These are phyloP conservation scores for Myxozyma neotropica DNA, from an alignment of 805 yeast species.

Conservation along the genomic window DNA sequence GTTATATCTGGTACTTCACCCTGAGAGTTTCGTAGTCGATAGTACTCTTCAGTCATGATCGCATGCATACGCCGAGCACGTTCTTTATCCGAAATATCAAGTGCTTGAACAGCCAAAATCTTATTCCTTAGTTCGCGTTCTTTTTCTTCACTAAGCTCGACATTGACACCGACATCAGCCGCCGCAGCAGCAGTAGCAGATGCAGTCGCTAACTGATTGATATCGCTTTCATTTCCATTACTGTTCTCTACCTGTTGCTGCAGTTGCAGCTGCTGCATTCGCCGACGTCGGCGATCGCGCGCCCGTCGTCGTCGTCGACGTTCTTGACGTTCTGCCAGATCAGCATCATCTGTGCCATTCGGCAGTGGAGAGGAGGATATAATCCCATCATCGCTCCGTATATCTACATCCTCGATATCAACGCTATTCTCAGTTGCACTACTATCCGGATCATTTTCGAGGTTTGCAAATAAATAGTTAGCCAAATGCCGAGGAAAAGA, in stretches of 20 bases:
- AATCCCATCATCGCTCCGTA: conserved; percentile 14
- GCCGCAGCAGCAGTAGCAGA: conserved; percentile 17
- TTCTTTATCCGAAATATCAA: conserved; percentile 42
- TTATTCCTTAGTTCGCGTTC: conserved; percentile 37
- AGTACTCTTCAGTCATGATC: conserved; percentile 44
- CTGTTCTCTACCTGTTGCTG: background rate
- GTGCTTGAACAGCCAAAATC: conserved; percentile 39
- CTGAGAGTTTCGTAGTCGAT: conserved; percentile 32
- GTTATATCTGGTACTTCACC: conserved; percentile 31
- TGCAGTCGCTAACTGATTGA: background rate
- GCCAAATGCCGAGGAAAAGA: conserved; percentile 28
- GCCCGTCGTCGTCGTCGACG: conserved; percentile 10
- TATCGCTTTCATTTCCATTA: background rate
- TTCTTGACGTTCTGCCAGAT: background rate
- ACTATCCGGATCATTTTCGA: conserved; percentile 4
- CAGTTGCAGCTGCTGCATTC: background rate
- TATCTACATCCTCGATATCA: conserved; percentile 3
- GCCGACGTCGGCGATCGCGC: conserved; percentile 8
- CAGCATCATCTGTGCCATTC: background rate
- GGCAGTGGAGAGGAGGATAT: background rate
- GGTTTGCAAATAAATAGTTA: conserved; percentile 22
- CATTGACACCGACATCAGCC: conserved; percentile 13
- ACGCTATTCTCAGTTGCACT: background rate
- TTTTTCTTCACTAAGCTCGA: conserved; percentile 18
- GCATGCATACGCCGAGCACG: conserved; percentile 43